Base-by-base conservation (phyloP, 2,329 filamentous ascomycete genomes). In the Simplicillium aogashimaense region DNA sequence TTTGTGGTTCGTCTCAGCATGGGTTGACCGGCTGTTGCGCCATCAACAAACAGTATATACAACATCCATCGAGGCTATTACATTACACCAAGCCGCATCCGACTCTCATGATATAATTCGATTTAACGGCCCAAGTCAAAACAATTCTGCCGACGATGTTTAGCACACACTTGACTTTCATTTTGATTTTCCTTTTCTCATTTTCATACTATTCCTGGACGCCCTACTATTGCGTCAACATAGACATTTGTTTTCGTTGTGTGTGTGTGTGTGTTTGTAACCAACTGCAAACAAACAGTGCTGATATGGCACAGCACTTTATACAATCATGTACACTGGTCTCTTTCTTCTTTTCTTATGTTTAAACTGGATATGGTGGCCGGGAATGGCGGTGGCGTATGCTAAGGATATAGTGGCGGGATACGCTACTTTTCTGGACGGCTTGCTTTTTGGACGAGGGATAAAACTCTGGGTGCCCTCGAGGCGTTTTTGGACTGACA, bases 11-110 rank as follows among this genome's bases (percentile, higher is more conserved):
- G 36, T 35, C 20, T 38, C 39, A 16, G 29, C 36, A 48, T 42
- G 36, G 39, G 42, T 36, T 48, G 43, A 46, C 44, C 45, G 12
- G 4, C 17, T 25, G 20, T 25, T 25, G 20, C 9, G 20, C 9
- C 20, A 25, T 41, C 25, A 41, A 43, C 41, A 45, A 25, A 25
- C 20, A 25, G 20, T 25, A 25, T 9, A 25, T 25, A 25, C 20
- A 25, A 6, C 20, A 25, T 25, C 9, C 20, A 25, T 25, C 20
- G 20, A 9, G 20, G 20, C 20, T 25, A 25, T 25, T 25, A 25
- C 20, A 25, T 25, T 25, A 25, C 20, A 25, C 20, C 6, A 5
- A 25, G 20, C 20, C 20, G 20, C 5, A 5, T 25, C 20, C 20
- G 20, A 25, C 20, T 25, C 20, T 25, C 20, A 25, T 25, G 20